Evolutionary conservation across 148 eudicot species (phyloP), one percentile per base, ranked within the genome.

Genomic region (Silene conica): DNA sequence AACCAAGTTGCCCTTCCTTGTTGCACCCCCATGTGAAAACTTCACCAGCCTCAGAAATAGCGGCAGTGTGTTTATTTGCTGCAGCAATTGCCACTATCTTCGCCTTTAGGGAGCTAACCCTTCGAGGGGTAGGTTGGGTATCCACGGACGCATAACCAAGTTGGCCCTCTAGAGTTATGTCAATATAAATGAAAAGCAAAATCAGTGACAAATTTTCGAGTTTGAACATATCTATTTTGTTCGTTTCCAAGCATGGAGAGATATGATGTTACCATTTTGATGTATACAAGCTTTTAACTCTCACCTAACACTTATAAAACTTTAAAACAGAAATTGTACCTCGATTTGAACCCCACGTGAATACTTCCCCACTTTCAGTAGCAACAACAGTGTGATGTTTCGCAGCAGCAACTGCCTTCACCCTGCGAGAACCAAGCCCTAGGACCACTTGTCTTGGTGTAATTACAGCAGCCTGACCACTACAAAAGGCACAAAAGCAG

Each of bases 1-100:
- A 96, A 71, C 99, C 99, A 74, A 96, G 97, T 76, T 96, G 99
- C 34, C 99, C 99, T 83, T 96, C 97, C 87, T 84, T 96, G 79
- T 96, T 96, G 84, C 90, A 96, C 56, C 99, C 99, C 99, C 99
- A 96, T n/a, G 99, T 90, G 77, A 86, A 96, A 55, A 96, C 88
- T 76, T 96, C 99, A 75, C 99, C 99, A 34, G 80, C 77, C 67
- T 87, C 99, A 54, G 99, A 92, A 76, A 96, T 90, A 69, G 85
- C 97, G 65, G 92, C 97, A 72, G 97, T 89, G 74, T 96, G 99
- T 52, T 96, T 96, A 78, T 96, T 96, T 77, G 99, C 96, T 28
- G 99, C 99, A 78, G 99, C 88, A 83, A 96, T 91, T 59, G 97
- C 88, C 43, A 89, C 88, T 71, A 96, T 87, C 82, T 85, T 96